Percentiles rank a stretch among this genome's conserved stretches.
phyloP scores from a whole-genome alignment of 2,329 filamentous ascomycete species.

The Emmonsiellopsis sp. region DNA sequence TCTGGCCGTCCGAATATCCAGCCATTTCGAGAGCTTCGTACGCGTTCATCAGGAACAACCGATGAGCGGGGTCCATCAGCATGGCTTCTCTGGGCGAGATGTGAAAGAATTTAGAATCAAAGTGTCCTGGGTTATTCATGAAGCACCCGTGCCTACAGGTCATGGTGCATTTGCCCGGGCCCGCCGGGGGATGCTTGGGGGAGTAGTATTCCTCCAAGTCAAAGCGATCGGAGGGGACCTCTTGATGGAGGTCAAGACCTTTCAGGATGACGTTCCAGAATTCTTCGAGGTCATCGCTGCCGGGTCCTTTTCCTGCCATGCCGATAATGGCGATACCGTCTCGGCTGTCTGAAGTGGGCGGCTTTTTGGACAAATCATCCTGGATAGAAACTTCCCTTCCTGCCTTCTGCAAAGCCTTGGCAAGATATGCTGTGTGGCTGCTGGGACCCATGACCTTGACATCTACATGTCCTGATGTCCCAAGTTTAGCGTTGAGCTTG shows the following conservation, averaged over 20 bases:
- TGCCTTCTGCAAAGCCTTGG: slow-evolving; percentile 3
- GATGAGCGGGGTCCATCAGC: slow-evolving; percentile 73
- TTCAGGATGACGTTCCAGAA: slow-evolving; percentile 26
- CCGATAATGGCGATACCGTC: slow-evolving; percentile 19
- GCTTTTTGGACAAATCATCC: slow-evolving; percentile 1
- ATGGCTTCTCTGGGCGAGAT: slow-evolving; percentile 63
- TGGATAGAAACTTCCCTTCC: slow-evolving; percentile 5
- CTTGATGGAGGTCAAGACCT: slow-evolving; percentile 16
- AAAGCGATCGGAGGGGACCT: slow-evolving; percentile 24
- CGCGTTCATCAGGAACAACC: slow-evolving; percentile 63
- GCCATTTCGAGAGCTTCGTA: slow-evolving; percentile 78
- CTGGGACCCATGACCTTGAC: slow-evolving; percentile 4
- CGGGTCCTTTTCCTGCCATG: slow-evolving; percentile 16
- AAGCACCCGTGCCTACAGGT: slow-evolving; percentile 16
- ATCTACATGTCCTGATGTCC: slow-evolving; percentile 1
- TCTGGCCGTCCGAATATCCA: slow-evolving; percentile 64
- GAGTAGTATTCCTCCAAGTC: slow-evolving; percentile 17
- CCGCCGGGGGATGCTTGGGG: slow-evolving; percentile 6
- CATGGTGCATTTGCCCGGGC: slow-evolving; percentile 11
- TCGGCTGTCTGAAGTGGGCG: not conserved
- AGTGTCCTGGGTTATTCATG: slow-evolving; percentile 11
- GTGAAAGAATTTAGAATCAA: slow-evolving; percentile 18
- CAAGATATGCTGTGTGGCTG: slow-evolving; percentile 4
- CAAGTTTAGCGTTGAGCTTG: slow-evolving; percentile 1
- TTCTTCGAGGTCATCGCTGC: slow-evolving; percentile 14